phyloP scores from a whole-genome alignment of 495 filamentous ascomycete genomes.

The Platismatia glauca region DNA sequence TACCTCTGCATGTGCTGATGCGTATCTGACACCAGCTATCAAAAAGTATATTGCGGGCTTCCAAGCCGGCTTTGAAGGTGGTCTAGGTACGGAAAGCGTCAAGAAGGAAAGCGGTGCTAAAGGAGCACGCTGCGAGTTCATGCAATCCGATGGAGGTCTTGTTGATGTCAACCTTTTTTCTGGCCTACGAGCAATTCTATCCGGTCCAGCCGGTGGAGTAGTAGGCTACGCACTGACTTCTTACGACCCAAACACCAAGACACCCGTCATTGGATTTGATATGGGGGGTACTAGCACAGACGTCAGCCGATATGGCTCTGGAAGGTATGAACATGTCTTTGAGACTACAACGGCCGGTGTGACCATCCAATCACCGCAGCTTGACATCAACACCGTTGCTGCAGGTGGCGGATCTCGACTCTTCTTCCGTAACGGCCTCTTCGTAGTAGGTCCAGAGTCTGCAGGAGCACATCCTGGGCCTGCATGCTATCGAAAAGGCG shows the following conservation, averaged over 20 bases:
- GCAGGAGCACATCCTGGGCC: conserved; percentile 90
- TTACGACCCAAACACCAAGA: conserved; percentile 78
- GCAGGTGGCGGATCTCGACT: conserved; percentile 87
- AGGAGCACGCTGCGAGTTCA: conserved; percentile 46
- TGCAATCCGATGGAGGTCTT: conserved; percentile 49
- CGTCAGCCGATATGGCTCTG: conserved; percentile 80
- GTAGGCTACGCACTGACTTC: conserved; percentile 93
- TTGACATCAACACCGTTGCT: conserved; percentile 97
- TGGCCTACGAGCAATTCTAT: conserved; percentile 50
- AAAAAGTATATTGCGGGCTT: conserved; percentile 93
- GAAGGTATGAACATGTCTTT: conserved; percentile 92
- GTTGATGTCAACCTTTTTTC: conserved; percentile 50
- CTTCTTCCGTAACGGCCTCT: conserved; percentile 85
- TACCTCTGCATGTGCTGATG: conserved; percentile 89
- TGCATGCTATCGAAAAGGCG: conserved; percentile 90
- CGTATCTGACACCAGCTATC: conserved; percentile 92
- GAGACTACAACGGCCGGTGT: conserved; percentile 95
- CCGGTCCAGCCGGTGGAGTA: conserved; percentile 58
- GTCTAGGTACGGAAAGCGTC: conserved; percentile 39
- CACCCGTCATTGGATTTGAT: conserved; percentile 91
- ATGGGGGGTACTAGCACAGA: conserved; percentile 96
- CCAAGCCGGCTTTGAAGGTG: conserved; percentile 50
- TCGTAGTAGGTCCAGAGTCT: conserved; percentile 93
- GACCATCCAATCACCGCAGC: conserved; percentile 86
- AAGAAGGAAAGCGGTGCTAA: conserved; percentile 53